Percentiles rank a stretch among this genome's conserved stretches.
These are phyloP conservation scores for Funneliformis mosseae DNA, from an alignment of 192 early-diverging fungal genomes.

Conservation along the genomic window DNA sequence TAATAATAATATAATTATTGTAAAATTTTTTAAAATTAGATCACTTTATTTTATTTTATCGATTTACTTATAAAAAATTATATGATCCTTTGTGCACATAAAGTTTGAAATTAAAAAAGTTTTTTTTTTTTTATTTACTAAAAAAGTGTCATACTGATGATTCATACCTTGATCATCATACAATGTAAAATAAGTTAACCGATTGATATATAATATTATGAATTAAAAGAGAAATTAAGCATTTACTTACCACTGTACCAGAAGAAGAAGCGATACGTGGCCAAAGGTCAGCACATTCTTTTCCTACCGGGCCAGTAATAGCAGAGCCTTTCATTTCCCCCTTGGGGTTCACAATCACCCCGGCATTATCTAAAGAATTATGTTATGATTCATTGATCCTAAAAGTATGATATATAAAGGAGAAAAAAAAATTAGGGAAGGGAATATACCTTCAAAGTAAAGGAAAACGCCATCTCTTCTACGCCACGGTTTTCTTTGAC, in stretches of 20 bases:
- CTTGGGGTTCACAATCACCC: conserved; percentile 99
- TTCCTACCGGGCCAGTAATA: conserved; percentile 99
- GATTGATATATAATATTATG: background rate
- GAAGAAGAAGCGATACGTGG: conserved; percentile 96
- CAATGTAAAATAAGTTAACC: background rate
- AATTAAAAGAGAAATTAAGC: background rate
- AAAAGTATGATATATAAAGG: background rate
- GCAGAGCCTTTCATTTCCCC: conserved; percentile 99
- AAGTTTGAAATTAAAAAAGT: too few relatives aligned
- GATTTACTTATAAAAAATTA: too few relatives aligned
- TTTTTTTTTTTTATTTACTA: too few relatives aligned
- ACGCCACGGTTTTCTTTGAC: conserved; percentile 99
- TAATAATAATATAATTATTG: too few relatives aligned
- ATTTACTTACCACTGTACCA: conserved; percentile 70
- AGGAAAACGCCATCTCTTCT: conserved; percentile 98
- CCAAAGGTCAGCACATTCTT: conserved; percentile 99
- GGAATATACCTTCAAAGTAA: conserved; percentile 82
- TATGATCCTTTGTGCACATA: too few relatives aligned
- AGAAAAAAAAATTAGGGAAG: conserved; percentile 4
- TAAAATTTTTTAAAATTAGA: too few relatives aligned
- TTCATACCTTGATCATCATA: background rate
- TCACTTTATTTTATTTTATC: too few relatives aligned
- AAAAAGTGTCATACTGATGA: background rate
- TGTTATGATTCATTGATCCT: background rate
- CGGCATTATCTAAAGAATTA: conserved; percentile 89